These are phyloP conservation scores for Annona cherimola DNA, from an alignment of 164 flowering plant genomes.

Conservation along the genomic window DNA sequence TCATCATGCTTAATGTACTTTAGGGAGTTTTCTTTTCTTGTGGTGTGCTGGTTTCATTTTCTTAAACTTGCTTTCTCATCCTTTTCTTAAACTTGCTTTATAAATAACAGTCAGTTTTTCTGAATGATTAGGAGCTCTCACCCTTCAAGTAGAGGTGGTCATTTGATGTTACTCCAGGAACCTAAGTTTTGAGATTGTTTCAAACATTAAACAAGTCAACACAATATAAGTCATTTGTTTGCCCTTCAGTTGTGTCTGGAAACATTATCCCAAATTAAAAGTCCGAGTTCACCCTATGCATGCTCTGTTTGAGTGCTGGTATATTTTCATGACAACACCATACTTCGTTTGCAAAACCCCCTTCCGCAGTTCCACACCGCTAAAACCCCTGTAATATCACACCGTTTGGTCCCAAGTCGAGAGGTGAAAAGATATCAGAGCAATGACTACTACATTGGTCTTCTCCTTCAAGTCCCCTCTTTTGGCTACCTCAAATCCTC, in stretches of 20 bases:
- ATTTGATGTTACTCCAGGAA: slow-evolving; percentile 7
- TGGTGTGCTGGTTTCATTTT: neutral
- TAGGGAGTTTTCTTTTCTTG: neutral
- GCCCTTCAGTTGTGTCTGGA: slow-evolving; percentile 38
- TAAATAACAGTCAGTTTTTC: neutral
- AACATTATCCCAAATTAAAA: slow-evolving; percentile 34
- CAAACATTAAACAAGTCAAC: slow-evolving; percentile 4
- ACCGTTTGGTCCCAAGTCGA: too few relatives aligned
- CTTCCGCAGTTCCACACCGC: too few relatives aligned
- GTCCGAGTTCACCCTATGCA: too few relatives aligned
- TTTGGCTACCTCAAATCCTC: slow-evolving; percentile 26
- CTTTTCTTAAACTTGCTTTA: neutral
- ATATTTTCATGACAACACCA: too few relatives aligned
- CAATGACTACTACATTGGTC: slow-evolving; percentile 47
- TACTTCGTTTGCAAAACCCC: too few relatives aligned
- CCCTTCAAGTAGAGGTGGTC: slow-evolving; percentile 19
- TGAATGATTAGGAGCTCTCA: slow-evolving; percentile 20
- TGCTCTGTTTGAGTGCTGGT: too few relatives aligned
- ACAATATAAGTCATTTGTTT: neutral
- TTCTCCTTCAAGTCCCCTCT: slow-evolving; percentile 31
- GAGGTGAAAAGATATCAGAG: too few relatives aligned
- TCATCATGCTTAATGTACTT: neutral
- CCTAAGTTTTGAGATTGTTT: slow-evolving; percentile 4
- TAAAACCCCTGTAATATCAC: too few relatives aligned
- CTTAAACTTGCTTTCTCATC: neutral